These are phyloP conservation scores for Fibroporia radiculosa DNA, from an alignment of 768 basidiomycete species.

Conservation along the genomic window DNA sequence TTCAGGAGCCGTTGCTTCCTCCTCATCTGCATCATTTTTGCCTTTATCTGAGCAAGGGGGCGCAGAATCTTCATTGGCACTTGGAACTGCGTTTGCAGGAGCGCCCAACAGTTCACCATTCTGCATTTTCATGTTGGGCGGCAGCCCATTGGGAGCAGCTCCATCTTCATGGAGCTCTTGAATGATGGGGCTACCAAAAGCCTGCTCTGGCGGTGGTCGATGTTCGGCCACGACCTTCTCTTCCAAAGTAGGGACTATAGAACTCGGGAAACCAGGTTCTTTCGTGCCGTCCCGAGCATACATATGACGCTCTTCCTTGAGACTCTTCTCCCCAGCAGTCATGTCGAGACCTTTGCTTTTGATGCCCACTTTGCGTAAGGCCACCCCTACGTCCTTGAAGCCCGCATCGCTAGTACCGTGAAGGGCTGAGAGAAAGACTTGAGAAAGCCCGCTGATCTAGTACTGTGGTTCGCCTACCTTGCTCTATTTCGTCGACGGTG, in stretches of 20 bases:
- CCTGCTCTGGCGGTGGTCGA: constrained; percentile 20
- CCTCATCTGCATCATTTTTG: constrained; percentile 38
- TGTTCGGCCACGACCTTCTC: constrained; percentile 52
- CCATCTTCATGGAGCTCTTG: constrained; percentile 22
- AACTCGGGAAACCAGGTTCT: constrained; percentile 49
- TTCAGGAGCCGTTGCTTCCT: constrained; percentile 42
- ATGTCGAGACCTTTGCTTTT: constrained; percentile 32
- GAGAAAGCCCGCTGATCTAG: constrained; percentile 5
- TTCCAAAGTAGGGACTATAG: constrained; percentile 62
- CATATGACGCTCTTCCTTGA: constrained; percentile 46
- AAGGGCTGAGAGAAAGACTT: constrained; percentile 25
- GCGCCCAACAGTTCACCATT: constrained; percentile 45
- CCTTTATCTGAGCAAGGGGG: constrained; percentile 40
- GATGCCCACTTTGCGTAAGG: constrained; percentile 36
- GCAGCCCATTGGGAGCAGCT: background rate
- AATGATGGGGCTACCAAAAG: constrained; percentile 18
- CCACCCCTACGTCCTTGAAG: constrained; percentile 27
- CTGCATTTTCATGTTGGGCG: constrained; percentile 28
- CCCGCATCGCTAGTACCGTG: constrained; percentile 32
- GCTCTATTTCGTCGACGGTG: constrained; percentile 31
- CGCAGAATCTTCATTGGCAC: constrained; percentile 34
- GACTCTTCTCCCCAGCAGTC: constrained; percentile 31
- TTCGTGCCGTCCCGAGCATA: constrained; percentile 43
- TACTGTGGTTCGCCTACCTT: constrained; percentile 35
- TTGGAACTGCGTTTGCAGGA: constrained; percentile 43